Evolutionary conservation across 23 red algal species (phyloP), one percentile per base, ranked within the genome.

Genomic region (Pyropia haitanensis): DNA sequence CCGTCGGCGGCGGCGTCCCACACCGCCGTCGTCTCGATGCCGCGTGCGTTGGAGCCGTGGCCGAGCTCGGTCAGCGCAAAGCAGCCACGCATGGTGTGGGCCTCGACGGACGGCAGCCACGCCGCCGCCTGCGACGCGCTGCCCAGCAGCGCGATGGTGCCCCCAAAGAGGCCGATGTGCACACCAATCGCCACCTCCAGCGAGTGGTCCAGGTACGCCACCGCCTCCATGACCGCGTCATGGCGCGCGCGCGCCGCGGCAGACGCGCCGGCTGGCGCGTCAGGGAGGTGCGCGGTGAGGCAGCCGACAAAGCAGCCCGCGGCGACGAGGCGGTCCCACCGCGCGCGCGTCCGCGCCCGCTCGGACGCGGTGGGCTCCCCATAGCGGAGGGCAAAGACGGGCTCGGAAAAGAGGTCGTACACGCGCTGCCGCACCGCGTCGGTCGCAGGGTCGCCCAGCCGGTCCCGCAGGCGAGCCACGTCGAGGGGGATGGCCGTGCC

Each of bases 61-160:
- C 93, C 85, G 9, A 97, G 72, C 65, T 97, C 93, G 16, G 85
- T 97, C 18, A 97, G 53, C 19, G 93, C 93, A 79, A 97, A 97
- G 67, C 85, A 97, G 61, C 93, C 93, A 31, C 76, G 58, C 30
- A 81, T 83, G 23, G 53, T 22, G 50, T 56, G 51, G 27, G 60
- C 29, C 53, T 97, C 85, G 22, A 97, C 72, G 22, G 71, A 30
- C 16, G 78, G 84, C 54, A 97, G 70, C 73, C 76, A 97, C 27
- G 34, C 25, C 20, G 29, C 27, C 5, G 46, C 48, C 60, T 97
- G 93, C 58, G 85, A 9, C 16, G 65, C 58, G 19, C 61, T 78
- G 17, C 93, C 93, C 27, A 97, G 62, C 49, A 61, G 60, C 24
- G 65, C 66, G 12, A 97, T 58, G 19, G 83, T 91, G 26, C 67